Evolutionary conservation across 345 rosid genomes (phyloP).

Genomic region (Eucalyptus paniculata): DNA sequence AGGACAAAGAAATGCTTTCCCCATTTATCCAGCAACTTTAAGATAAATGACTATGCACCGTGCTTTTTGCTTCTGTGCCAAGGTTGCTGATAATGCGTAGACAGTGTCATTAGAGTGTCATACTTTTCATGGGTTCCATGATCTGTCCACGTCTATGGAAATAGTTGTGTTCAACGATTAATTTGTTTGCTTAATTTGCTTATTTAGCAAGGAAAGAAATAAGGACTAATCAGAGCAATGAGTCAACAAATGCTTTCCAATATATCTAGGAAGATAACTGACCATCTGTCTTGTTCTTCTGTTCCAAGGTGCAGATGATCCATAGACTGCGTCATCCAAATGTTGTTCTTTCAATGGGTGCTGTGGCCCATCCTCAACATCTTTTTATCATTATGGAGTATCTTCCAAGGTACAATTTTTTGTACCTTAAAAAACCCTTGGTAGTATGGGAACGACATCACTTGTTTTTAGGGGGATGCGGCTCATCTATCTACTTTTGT

Average conservation of each 20-base stretch:
- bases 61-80: not conserved
- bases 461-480: not conserved
- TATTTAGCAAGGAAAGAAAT: not conserved
- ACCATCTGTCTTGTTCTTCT: not conserved
- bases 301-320: constrained; percentile 83
- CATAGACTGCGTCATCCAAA: constrained; percentile 95
- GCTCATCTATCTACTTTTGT: not conserved
- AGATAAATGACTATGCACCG: not conserved
- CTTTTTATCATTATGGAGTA: constrained; percentile 87
- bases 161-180: not conserved
- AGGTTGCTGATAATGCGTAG: constrained; percentile 92
- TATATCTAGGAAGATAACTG: not conserved
- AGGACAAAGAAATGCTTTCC: not conserved
- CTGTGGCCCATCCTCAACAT: constrained; percentile 93
- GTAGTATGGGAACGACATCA: not conserved
- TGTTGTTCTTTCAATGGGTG: constrained; percentile 91
- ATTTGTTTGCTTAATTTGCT: not conserved
- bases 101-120: constrained; percentile 92
- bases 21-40: not conserved
- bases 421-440: not conserved
- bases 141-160: constrained; percentile 87
- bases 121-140: constrained; percentile 86
- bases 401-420: constrained; percentile 66
- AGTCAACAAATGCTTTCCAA: not conserved
- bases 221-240: not conserved